Conservation (phyloP, 2,329 filamentous ascomycete species). For the Fonsecaea monophora region DNA sequence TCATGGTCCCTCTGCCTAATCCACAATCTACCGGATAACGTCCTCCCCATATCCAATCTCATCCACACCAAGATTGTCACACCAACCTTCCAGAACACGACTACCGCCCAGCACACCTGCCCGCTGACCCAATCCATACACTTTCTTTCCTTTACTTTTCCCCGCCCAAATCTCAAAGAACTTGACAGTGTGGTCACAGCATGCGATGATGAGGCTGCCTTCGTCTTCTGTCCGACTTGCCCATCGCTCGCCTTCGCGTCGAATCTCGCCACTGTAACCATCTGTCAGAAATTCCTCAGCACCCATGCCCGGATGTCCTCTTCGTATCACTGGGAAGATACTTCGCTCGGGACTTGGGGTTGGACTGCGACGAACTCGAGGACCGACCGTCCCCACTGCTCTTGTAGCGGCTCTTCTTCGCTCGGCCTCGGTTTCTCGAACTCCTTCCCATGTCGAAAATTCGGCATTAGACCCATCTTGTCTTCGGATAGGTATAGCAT, state of each 20-base stretch:
- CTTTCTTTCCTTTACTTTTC: constrained; percentile 61
- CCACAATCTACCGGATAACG: constrained; percentile 66
- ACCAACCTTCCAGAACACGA: constrained; percentile 78
- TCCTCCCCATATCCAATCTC: constrained; percentile 53
- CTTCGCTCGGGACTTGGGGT: constrained; percentile 25
- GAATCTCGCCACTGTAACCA: constrained; percentile 21
- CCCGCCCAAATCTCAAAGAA: constrained; percentile 95
- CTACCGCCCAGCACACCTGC: constrained; percentile 77
- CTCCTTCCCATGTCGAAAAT: constrained; percentile 36
- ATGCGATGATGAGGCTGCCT: constrained; percentile 87
- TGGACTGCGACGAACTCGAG: constrained; percentile 20
- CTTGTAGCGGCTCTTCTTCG: constrained; percentile 4
- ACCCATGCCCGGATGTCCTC: constrained; percentile 3
- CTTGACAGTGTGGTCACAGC: constrained; percentile 89
- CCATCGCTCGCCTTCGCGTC: constrained; percentile 60
- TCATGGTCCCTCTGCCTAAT: neutral
- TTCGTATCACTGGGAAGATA: neutral
- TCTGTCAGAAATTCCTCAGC: constrained; percentile 24
- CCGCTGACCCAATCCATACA: constrained; percentile 45
- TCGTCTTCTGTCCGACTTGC: constrained; percentile 67
- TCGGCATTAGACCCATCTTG: constrained; percentile 23
- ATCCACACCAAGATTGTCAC: constrained; percentile 77
- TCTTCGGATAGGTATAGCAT: constrained; percentile 37
- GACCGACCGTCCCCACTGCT: neutral
- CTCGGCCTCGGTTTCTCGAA: constrained; percentile 27